phyloP scores from a whole-genome alignment of 257 asterid genomes.

The Hygrophila difformis region DNA sequence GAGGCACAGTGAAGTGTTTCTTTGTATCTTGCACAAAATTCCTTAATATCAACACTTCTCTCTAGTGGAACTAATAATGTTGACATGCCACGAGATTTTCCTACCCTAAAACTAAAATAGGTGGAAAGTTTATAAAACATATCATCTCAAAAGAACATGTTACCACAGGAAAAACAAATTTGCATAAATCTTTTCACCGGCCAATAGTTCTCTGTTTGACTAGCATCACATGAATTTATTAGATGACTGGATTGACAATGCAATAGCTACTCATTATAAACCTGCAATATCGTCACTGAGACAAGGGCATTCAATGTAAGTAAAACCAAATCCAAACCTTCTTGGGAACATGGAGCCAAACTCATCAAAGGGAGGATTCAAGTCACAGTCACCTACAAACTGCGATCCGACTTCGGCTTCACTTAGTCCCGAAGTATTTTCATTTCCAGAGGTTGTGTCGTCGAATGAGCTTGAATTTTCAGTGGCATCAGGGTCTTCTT shows the following conservation, averaged over 20 bases:
- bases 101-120: background rate
- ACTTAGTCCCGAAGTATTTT: conserved; percentile 48
- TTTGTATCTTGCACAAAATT: background rate
- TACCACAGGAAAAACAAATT: background rate
- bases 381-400: conserved; percentile 39
- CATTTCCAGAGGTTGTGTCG: conserved; percentile 52
- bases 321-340: conserved; percentile 39
- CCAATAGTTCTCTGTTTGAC: background rate
- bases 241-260: background rate
- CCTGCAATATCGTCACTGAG: background rate
- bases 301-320: background rate
- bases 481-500: conserved; percentile 78
- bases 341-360: conserved; percentile 52
- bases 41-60: background rate
- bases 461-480: conserved; percentile 89
- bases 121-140: background rate
- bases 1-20: background rate
- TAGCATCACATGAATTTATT: conserved; percentile 5
- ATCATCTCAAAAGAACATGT: background rate
- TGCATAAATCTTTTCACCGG: conserved; percentile 2
- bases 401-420: conserved; percentile 85
- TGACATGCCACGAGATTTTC: background rate
- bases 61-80: background rate
- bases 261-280: background rate
- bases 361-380: conserved; percentile 53